Evolutionary conservation across 108 stramenopile genomes (phyloP), one percentile per base, ranked within the genome.

Genomic region (Skeletonema menzelii): DNA sequence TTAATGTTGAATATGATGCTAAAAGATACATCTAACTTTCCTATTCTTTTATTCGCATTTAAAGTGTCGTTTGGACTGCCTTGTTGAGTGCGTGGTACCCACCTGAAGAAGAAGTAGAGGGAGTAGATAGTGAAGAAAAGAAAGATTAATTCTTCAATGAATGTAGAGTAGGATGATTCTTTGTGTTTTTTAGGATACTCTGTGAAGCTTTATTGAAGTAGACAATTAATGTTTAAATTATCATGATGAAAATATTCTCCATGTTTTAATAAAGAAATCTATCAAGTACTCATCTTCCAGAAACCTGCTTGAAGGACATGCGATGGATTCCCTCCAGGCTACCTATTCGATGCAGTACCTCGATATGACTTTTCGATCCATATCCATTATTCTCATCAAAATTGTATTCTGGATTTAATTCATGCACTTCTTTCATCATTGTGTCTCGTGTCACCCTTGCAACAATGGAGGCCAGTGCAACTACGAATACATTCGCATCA

Each of bases 31-130:
- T 42, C 40, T 42, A 42, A 42, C 40, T 4, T 42, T 15, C 5
- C 11, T 42, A n/a, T n/a, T 15, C 4, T 3, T 15, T n/a, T 4
- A 4, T 42, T 42, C n/a, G 0, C 0, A 42, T 42, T 1, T 11
- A 42, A 42, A 42, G 84, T 64, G 75, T 92, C 69, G 91, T 80
- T 19, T 92, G 91, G 91, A 92, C 91, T n/a, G 91, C 91, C 12
- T 70, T 92, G 8, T 65, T 91, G 37, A 83, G 82, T 57, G 76
- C 85, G 11, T 91, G 91, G 91, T 91, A 89, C 69, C 91, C 91
- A n/a, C 91, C 91, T 11, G 76, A 75, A 15, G 64, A 82, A 59
- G 67, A 81, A 31, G 64, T 4, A 15, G 40, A 42, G 15, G 15
- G 3, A n/a, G 40, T n/a, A 42, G 40, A n/a, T 42, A 42, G 40